A percentile compares a stretch with the other conserved stretches of the same genome.
phyloP scores from a whole-genome alignment of 1,139 yeast species.

The Magnusiomyces fungicola region DNA sequence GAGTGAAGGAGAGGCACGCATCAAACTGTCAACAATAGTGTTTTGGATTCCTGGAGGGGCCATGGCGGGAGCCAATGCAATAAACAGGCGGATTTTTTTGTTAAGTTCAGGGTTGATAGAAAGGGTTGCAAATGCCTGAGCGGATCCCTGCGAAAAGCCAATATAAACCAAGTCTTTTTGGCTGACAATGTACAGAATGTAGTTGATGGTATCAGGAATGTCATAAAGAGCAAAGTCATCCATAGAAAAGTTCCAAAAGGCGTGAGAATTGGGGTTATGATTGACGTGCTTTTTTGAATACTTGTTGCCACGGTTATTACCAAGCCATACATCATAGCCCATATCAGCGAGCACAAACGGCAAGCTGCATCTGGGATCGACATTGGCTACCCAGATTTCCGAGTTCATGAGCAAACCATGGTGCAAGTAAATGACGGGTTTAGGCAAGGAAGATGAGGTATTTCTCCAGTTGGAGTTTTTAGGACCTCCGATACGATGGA shows the following conservation, averaged over 20 bases:
- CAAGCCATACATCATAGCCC: slow-evolving; percentile 91
- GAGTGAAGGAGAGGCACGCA: slow-evolving; percentile 71
- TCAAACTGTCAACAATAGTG: slow-evolving; percentile 63
- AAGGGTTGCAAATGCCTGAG: slow-evolving; percentile 79
- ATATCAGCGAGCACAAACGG: slow-evolving; percentile 71
- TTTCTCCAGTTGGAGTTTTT: slow-evolving; percentile 36
- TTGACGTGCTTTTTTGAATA: slow-evolving; percentile 54
- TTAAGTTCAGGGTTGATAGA: slow-evolving; percentile 66
- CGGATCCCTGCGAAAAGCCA: slow-evolving; percentile 89
- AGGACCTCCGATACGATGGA: slow-evolving; percentile 45
- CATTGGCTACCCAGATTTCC: slow-evolving; percentile 72
- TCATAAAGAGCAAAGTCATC: slow-evolving; percentile 83
- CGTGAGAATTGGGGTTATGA: slow-evolving; percentile 38
- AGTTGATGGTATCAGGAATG: slow-evolving; percentile 66
- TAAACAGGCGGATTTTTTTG: slow-evolving; percentile 57
- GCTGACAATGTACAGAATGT: slow-evolving; percentile 45
- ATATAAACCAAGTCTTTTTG: slow-evolving; percentile 50
- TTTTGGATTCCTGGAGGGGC: slow-evolving; percentile 84
- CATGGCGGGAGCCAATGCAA: slow-evolving; percentile 90
- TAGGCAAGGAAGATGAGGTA: slow-evolving; percentile 14
- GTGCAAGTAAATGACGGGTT: slow-evolving; percentile 67
- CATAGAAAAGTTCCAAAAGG: slow-evolving; percentile 78
- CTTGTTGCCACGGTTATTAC: slow-evolving; percentile 86
- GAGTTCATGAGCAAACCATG: slow-evolving; percentile 90
- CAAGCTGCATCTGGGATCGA: slow-evolving; percentile 53